A percentile compares a stretch with the other conserved stretches of the same genome.
These are phyloP conservation scores for Crithidia brevicula DNA, from an alignment of 208 protist genomes.

Conservation along the genomic window DNA sequence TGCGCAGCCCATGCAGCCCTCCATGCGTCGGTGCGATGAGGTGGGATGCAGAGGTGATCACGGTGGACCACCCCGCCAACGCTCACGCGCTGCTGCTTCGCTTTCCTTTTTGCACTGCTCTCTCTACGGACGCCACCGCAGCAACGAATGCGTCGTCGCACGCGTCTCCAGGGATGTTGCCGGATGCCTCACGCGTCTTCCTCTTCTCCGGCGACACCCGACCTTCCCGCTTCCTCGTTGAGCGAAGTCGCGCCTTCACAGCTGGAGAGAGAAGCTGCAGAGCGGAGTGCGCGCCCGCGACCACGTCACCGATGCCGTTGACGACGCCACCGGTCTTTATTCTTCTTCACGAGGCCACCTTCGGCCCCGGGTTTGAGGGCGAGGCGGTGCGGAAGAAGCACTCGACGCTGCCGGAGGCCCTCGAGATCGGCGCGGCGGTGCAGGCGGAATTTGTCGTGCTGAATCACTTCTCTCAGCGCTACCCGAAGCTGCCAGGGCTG, in stretches of 20 bases:
- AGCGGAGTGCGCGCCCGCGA: background rate
- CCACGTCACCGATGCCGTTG: background rate
- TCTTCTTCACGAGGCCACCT: slow-evolving; percentile 94
- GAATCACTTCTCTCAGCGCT: slow-evolving; percentile 94
- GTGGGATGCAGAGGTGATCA: slow-evolving; percentile 77
- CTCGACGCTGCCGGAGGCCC: slow-evolving; percentile 86
- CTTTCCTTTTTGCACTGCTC: slow-evolving; percentile 53
- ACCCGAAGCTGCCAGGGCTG: slow-evolving; percentile 86
- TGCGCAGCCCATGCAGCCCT: too few species aligned
- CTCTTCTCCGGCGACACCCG: slow-evolving; percentile 94
- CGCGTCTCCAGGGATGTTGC: background rate
- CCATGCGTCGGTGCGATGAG: slow-evolving; percentile 10
- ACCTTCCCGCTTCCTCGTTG: slow-evolving; percentile 67
- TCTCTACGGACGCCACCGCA: background rate
- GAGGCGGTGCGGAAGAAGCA: slow-evolving; percentile 90
- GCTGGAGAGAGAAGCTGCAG: background rate
- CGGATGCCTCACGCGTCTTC: slow-evolving; percentile 53
- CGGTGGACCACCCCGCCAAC: slow-evolving; percentile 86
- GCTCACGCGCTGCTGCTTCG: slow-evolving; percentile 84
- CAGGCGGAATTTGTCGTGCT: slow-evolving; percentile 60
- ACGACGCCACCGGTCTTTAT: slow-evolving; percentile 55
- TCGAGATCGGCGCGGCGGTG: slow-evolving; percentile 58
- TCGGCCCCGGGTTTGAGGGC: slow-evolving; percentile 82
- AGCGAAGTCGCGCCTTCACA: slow-evolving; percentile 62
- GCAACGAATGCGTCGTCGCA: background rate